Base-by-base conservation (phyloP, 176 grass and related monocot genomes). In the Eremochloa ophiuroides region DNA sequence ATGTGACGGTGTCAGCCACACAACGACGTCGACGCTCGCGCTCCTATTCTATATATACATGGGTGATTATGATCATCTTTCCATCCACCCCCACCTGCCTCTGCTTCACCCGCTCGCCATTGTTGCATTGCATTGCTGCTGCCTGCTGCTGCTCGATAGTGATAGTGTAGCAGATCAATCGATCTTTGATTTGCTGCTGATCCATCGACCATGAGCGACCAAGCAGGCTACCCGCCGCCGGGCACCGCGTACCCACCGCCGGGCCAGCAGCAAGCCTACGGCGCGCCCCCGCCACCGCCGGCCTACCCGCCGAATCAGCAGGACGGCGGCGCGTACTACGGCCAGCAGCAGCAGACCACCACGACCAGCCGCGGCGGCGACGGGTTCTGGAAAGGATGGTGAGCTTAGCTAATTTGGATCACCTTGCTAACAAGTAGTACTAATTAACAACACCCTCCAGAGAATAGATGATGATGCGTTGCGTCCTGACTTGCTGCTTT, bases 371-470 rank as follows among this genome's bases (percentile, higher is more conserved):
- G 25, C 42, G 56, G 75, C 29, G 83, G 81, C 15, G 31, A 56
- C 56, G 76, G 76, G 0, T 85, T 85, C 84, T 85, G 31, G 84
- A 85, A 56, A 85, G 84, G 84, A 85, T 85, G 84, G 83, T 85
- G 7, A 83, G 80, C 46, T 35, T 35, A 35, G 3, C 3, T 35
- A 35, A 35, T 5, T 35, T n/a, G n/a, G n/a, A n/a, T n/a, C n/a
- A n/a, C n/a, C n/a, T n/a, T n/a, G n/a, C 39, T 40, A 40, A 40
- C 39, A 40, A 11, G n/a, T n/a, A n/a, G n/a, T 35, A 35, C 5
- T 35, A 35, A 35, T 35, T 35, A 5, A 38, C 37, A 46, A 10
- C 43, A 42, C 41, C 41, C 1, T 47, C 15, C 8, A 58, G 4
- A 35, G 34, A 35, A 35, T 35, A 35, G 34, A 35, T 35, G 2